phyloP scores from a whole-genome alignment of 2,329 filamentous ascomycete genomes.

The Aspergillus awamori region DNA sequence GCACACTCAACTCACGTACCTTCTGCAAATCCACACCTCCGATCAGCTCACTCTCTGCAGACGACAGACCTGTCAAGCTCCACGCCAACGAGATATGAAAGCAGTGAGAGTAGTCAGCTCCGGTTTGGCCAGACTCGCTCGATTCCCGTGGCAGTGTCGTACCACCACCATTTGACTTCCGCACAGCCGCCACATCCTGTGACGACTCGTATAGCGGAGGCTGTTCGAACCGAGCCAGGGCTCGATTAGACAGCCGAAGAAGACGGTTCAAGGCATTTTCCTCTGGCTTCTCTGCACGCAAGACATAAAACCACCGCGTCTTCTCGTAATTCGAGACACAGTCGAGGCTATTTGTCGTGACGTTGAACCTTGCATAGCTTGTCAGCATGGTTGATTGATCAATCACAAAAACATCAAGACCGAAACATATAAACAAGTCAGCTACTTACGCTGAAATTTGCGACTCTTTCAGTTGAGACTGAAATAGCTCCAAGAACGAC shows the following conservation, averaged over 20 bases:
- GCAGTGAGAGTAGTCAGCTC: constrained; percentile 53
- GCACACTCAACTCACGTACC: constrained; percentile 52
- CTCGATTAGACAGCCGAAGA: constrained; percentile 67
- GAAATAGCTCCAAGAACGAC: constrained; percentile 63
- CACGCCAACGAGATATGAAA: constrained; percentile 93
- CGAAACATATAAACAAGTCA: background rate
- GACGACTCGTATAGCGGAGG: constrained; percentile 65
- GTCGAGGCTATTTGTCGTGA: constrained; percentile 52
- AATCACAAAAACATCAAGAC: background rate
- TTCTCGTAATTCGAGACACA: constrained; percentile 70
- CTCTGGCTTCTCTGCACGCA: constrained; percentile 58
- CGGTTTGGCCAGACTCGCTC: constrained; percentile 9
- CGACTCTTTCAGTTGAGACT: constrained; percentile 46
- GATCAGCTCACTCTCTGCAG: constrained; percentile 44
- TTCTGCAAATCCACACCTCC: constrained; percentile 27
- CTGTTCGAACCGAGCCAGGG: constrained; percentile 64
- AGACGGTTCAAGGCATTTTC: constrained; percentile 64
- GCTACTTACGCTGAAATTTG: constrained; percentile 49
- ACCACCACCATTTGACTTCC: background rate
- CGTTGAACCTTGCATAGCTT: constrained; percentile 49
- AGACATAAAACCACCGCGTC: constrained; percentile 81
- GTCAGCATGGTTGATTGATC: background rate
- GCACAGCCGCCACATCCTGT: background rate
- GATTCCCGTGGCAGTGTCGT: background rate
- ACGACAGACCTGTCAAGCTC: constrained; percentile 63